Evolutionary conservation across 2,329 filamentous ascomycete species (phyloP), one percentile per base, ranked within the genome.

Genomic region (Colletotrichum tropicicola): DNA sequence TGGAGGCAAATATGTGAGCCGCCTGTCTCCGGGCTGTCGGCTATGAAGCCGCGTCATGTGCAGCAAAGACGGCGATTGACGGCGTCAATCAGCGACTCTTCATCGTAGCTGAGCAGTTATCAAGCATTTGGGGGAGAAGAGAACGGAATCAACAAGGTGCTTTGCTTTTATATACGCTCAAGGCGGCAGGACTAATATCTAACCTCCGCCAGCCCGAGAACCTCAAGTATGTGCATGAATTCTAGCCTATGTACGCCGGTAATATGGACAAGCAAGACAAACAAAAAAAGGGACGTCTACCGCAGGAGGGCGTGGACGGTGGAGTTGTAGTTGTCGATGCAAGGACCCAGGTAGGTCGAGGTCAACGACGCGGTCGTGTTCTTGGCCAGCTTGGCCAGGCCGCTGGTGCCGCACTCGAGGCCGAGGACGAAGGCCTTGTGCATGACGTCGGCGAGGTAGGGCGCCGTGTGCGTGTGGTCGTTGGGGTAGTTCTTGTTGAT

Each of bases 391-490:
- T 60, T 59, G 48, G 73, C 77, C 58, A 88, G 71, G 0, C 75
- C 76, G 17, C 80, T 81, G 7, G 78, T 79, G 2, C 75, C 80
- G 69, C 85, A 88, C 64, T 81, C 77, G 15, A 88, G 72, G 0
- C 80, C 86, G 69, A 86, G 83, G 6, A 87, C 83, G 69, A 90
- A 91, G 5, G 85, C 82, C 69, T 85, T 79, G 0, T 87, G 82
- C 56, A 87, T 84, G 4, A 83, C 75, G 64, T 86, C 78, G 1
- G 89, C 87, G n/a, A 87, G 84, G 27, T 75, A 77, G 0, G 85
- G 77, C 54, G 82, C 84, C 2, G 88, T 89, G 73, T 90, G 89
- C 0, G 88, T 91, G 73, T 91, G 88, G 69, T 90, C 88, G 19
- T 80, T 80, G 0, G 87, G 85, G 66, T 83, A 91, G 66, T 83